These are phyloP conservation scores for Penicillium sp. DNA, from an alignment of 2,329 filamentous ascomycete species.

Conservation along the genomic window DNA sequence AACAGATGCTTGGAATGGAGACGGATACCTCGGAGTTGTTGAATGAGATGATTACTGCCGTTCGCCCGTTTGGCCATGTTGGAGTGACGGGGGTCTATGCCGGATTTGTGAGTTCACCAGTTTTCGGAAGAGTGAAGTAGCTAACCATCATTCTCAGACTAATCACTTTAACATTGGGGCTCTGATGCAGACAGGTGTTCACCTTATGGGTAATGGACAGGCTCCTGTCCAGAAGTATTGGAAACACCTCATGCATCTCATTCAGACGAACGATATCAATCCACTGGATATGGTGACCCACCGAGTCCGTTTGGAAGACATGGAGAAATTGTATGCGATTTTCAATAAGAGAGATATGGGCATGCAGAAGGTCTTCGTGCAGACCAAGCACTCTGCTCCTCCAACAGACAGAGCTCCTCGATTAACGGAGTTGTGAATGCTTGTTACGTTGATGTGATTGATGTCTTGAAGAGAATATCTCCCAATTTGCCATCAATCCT, in stretches of 20 bases:
- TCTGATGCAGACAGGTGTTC: slow-evolving; percentile 81
- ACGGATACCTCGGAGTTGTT: slow-evolving; percentile 72
- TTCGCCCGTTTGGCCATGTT: slow-evolving; percentile 60
- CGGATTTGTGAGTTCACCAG: slow-evolving; percentile 51
- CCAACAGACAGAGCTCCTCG: slow-evolving; percentile 50
- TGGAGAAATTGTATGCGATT: slow-evolving; percentile 62
- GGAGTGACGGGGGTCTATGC: slow-evolving; percentile 73
- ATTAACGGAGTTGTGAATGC: slow-evolving; percentile 42
- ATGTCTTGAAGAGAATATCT: not conserved
- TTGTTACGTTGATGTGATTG: not conserved
- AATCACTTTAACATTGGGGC: slow-evolving; percentile 83
- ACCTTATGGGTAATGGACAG: slow-evolving; percentile 68
- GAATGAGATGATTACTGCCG: slow-evolving; percentile 54
- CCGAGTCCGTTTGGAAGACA: slow-evolving; percentile 70
- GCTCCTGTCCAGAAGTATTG: slow-evolving; percentile 80
- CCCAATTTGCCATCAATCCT: no score
- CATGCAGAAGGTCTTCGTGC: slow-evolving; percentile 77
- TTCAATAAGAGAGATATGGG: slow-evolving; percentile 56
- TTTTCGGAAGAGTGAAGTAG: not conserved
- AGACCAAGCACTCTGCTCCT: slow-evolving; percentile 57
- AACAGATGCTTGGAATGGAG: slow-evolving; percentile 64
- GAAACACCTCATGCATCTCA: slow-evolving; percentile 68
- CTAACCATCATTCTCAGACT: slow-evolving; percentile 46
- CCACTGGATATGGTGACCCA: slow-evolving; percentile 79
- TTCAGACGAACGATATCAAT: slow-evolving; percentile 67